Base-by-base conservation (phyloP, 2,329 filamentous ascomycete species). In the Phialophora macrospora region DNA sequence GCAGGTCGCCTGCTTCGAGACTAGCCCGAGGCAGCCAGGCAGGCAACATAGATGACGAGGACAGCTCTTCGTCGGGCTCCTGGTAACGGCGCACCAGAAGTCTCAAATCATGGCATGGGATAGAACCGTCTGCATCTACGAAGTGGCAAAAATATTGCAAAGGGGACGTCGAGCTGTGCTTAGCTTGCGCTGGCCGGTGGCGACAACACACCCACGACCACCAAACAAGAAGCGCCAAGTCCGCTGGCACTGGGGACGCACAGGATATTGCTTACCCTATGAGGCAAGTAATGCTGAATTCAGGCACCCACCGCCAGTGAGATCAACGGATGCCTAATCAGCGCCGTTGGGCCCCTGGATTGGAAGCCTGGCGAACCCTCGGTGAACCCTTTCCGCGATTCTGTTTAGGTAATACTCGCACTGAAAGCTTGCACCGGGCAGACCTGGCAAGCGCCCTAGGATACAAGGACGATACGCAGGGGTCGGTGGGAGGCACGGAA, bases 21-120 rank as follows among this genome's bases (percentile, higher is more conserved):
- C 14, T 52, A 52, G 58, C 17, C 46, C 32, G 46, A 51, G 28
- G 58, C 58, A 32, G 44, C 52, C 52, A 48, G 32, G 11, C 58
- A 60, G 59, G 59, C 59, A 62, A 22, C 59, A 54, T 62, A 62
- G 59, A 44, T 62, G 59, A 55, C 59, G 59, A 55, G 30, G 59
- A 55, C 59, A 62, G 58, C 58, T 60, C 58, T 30, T 60, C 58
- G 58, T 60, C 28, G 28, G 46, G 46, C 58, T 60, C n/a, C 28
- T 41, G n/a, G 56, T 9, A 41, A 41, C 20, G 44, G 52, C 52
- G 17, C 26, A 30, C 52, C 28, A 32, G 28, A 55, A 30, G 38
- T 44, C 38, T 8, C 14, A 5, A 44, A 44, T n/a, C 8, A n/a
- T 44, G 38, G 38, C 6, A 17, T 44, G 38, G 38, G 2, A 17